Base-by-base conservation (phyloP, 106 monocot genomes). In the Phalaenopsis aphrodite region DNA sequence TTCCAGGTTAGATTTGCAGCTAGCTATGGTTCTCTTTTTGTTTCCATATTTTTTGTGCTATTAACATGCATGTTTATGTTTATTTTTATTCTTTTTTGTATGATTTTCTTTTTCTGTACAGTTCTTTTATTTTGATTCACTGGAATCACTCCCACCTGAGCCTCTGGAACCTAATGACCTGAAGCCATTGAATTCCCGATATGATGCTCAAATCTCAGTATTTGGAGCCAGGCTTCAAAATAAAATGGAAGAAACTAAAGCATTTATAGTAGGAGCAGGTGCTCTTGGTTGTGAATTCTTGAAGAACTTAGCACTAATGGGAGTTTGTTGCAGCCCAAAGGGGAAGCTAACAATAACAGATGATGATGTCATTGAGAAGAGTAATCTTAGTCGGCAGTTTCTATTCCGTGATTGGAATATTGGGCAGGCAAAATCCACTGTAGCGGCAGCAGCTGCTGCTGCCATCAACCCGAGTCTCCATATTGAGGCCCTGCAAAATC, bases 221-320 rank as follows among this genome's bases (percentile, higher is more conserved):
- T 98, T 98, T 87, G 97, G 97, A 42, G 86, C 89, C 69, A 93
- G 85, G 80, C 92, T 94, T 80, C 98, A 99, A 77, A 91, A 87
- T 74, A 92, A 93, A 69, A 75, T 99, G 78, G 84, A 93, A 83
- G 92, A 89, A 58, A 80, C 94, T 42, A 99, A 89, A 71, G 84
- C 90, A 30, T 99, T 99, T 82, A 81, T 99, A 74, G 92, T 94
- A 9, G 98, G 92, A 3, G 84, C 93, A n/a, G 98, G 98, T 79
- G 98, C 98, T 55, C 92, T 99, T 84, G 98, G 98, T 42, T 94
- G 98, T 79, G 98, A 99, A 75, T 94, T 99, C 85, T 87, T 99
- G 84, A 99, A 99, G 86, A 99, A 99, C 61, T 78, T 99, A n/a
- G 92, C 94, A 15, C 76, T 99, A 56, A 99, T 99, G 98, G 98